A percentile compares a stretch with the other conserved stretches of the same genome.
phyloP scores from a whole-genome alignment of 164 flowering plant genomes.

The Buxus sempervirens region DNA sequence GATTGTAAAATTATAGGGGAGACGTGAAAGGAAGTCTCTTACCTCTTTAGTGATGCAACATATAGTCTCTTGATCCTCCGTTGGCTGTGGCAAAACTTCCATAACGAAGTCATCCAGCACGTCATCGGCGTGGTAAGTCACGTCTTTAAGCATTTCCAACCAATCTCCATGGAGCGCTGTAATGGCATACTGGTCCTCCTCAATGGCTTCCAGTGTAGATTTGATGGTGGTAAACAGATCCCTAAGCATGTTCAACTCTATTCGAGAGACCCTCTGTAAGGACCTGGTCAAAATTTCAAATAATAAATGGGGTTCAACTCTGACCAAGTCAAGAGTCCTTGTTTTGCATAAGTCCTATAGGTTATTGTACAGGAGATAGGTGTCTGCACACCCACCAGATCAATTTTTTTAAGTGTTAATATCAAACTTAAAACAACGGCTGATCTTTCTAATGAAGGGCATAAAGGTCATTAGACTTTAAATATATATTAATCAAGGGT shows the following conservation, averaged over 20 bases:
- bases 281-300: too few relatives aligned
- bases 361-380: too few relatives aligned
- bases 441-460: too few relatives aligned
- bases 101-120: conserved; percentile 2
- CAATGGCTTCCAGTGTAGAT: background rate
- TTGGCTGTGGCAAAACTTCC: background rate
- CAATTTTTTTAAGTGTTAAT: too few relatives aligned
- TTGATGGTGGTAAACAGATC: background rate
- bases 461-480: too few relatives aligned
- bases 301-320: too few relatives aligned
- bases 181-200: background rate
- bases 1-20: background rate
- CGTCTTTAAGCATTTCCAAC: conserved; percentile 6
- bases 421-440: too few relatives aligned
- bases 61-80: background rate
- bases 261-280: too few relatives aligned
- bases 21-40: background rate
- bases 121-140: conserved; percentile 9
- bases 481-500: too few relatives aligned
- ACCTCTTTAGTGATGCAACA: background rate
- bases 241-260: background rate
- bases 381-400: too few relatives aligned
- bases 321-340: too few relatives aligned
- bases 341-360: too few relatives aligned
- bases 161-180: background rate